Base-by-base conservation (phyloP, 805 yeast genomes). In the Candida nitratophila region DNA sequence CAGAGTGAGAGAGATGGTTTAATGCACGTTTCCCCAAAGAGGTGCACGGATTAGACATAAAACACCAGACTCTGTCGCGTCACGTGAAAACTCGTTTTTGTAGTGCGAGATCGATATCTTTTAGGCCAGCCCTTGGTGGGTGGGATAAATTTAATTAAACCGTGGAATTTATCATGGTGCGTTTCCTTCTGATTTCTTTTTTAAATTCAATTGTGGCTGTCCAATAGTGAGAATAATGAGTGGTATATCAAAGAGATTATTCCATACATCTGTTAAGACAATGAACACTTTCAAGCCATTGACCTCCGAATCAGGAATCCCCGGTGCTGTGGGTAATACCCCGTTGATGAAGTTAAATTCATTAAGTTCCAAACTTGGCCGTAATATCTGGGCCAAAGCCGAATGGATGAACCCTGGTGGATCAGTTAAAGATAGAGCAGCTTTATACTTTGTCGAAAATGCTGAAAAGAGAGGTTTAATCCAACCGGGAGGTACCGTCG, bases 331-430 rank as follows among this genome's bases (percentile, higher is more conserved):
- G 45, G 97, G 97, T n/a, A 88, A 88, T 64, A 90, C 97, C 3
- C 96, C 97, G 22, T 68, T 90, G 51, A 68, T 90, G 50, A 74
- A 74, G 50, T 69, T 86, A 39, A 74, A 77, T 52, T 65, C 63
- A 31, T 63, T 86, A 21, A 76, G 85, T 33, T 65, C 73, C 20
- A 74, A 75, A 51, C 61, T 78, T 3, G 86, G 87, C 5, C 70
- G 90, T 53, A 82, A 86, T 53, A 77, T 90, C 49, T 89, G 79
- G 59, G 97, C 86, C 35, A 90, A 90, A 61, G 96, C 95, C 6
- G 96, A 88, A 64, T 85, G 80, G 68, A 83, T 84, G 83, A 88
- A 88, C 64, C 96, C 96, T 2, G 96, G 96, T 40, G 96, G 96
- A 0, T 83, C 93, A 11, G 90, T 88, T 44, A 88, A 88, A 59